A percentile compares a stretch with the other conserved stretches of the same genome.
phyloP scores from a whole-genome alignment of 1,284 basidiomycete genomes.

The Cronartium ribicola region DNA sequence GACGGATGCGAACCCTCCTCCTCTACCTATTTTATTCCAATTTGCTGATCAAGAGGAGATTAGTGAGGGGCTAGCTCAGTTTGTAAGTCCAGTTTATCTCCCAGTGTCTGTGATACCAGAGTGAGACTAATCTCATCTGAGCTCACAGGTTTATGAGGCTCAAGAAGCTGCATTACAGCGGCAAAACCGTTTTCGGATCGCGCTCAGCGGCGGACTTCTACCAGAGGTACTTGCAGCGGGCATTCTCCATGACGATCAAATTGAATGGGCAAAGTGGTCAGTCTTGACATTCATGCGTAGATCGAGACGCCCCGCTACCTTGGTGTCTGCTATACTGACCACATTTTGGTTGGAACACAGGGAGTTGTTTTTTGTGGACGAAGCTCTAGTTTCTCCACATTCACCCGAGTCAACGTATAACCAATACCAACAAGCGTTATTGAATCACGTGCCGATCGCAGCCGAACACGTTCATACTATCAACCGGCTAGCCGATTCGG shows the following conservation, averaged over 20 bases:
- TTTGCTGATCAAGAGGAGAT: constrained; percentile 34
- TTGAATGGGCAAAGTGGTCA: constrained; percentile 30
- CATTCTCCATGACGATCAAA: constrained; percentile 26
- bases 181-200: constrained; percentile 30
- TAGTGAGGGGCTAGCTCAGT: constrained; percentile 36
- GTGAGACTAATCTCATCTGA: not conserved
- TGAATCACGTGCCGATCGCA: constrained; percentile 39
- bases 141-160: constrained; percentile 21
- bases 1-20: constrained; percentile 3
- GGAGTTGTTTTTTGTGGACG: constrained; percentile 34
- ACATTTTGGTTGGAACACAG: not conserved
- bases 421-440: constrained; percentile 16
- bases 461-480: constrained; percentile 32
- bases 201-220: constrained; percentile 16
- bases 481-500: constrained; percentile 12
- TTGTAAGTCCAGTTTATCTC: constrained; percentile 9
- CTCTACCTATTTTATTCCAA: constrained; percentile 30
- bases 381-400: constrained; percentile 27
- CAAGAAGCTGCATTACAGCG: constrained; percentile 39
- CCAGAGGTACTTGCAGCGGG: constrained; percentile 22
- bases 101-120: not conserved
- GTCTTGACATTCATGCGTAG: not conserved
- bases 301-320: not conserved
- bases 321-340: not conserved
- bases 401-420: constrained; percentile 24